Percentiles rank a stretch among this genome's conserved stretches.
Conservation (phyloP, 345 rosid genomes). For the Mangifera indica region DNA sequence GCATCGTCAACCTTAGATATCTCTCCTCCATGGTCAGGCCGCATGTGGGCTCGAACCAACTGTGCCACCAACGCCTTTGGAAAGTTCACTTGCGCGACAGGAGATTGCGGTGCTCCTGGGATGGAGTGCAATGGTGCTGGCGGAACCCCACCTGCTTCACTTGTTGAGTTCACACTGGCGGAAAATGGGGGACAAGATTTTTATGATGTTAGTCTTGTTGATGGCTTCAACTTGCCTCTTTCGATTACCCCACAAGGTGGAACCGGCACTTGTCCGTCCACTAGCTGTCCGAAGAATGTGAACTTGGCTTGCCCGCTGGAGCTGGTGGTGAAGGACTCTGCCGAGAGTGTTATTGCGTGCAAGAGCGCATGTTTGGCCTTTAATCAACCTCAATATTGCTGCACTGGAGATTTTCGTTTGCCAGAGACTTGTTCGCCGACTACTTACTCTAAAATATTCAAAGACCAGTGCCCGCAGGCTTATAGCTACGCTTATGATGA, state of each 20-base stretch:
- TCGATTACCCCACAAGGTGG: constrained; percentile 37
- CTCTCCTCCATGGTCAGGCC: constrained; percentile 40
- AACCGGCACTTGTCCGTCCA: constrained; percentile 11
- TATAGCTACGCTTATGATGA: constrained; percentile 60
- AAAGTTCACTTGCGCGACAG: constrained; percentile 40
- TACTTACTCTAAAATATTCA: constrained; percentile 40
- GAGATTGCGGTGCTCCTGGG: constrained; percentile 51
- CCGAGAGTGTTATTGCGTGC: constrained; percentile 37
- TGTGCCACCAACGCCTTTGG: constrained; percentile 38
- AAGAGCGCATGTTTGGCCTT: constrained; percentile 45
- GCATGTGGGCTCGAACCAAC: constrained; percentile 48
- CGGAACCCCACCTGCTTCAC: constrained; percentile 36
- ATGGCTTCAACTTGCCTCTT: constrained; percentile 44
- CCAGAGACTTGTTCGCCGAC: constrained; percentile 42
- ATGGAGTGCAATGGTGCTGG: constrained; percentile 37
- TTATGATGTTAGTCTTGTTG: constrained; percentile 48
- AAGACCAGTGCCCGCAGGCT: constrained; percentile 55
- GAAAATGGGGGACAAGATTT: constrained; percentile 27
- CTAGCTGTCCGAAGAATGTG: constrained; percentile 33
- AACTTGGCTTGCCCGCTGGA: constrained; percentile 46
- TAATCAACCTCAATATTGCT: constrained; percentile 37
- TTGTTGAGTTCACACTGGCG: constrained; percentile 40
- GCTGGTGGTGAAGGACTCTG: constrained; percentile 26
- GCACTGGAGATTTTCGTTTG: constrained; percentile 30
- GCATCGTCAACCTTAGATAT: constrained; percentile 20